Evolutionary conservation across 2,329 filamentous ascomycete genomes (phyloP), one percentile per base, ranked within the genome.

Genomic region (Pseudogymnoascus sp.): DNA sequence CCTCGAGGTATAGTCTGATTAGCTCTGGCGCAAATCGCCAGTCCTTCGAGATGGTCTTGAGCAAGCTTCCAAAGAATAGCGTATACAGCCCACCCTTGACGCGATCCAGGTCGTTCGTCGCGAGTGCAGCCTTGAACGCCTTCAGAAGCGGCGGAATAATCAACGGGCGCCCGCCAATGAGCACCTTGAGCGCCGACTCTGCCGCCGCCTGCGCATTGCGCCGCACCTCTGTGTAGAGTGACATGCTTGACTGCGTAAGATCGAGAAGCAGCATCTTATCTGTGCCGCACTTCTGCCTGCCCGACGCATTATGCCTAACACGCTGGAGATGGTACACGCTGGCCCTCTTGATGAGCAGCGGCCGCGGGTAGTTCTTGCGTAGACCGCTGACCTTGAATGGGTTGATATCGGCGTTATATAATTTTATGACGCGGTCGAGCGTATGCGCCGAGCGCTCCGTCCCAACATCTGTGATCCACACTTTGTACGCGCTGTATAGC

Each of bases 391-490:
- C 90, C 75, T 96, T 97, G 79, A 97, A 99, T 0, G 93, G 89
- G 22, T 90, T 86, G 63, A 92, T 88, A 69, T 99, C 94, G 5
- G 90, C 87, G 68, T 87, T 86, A 71, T 97, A 88, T 1, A 99
- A 82, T 60, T 92, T 85, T 4, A 89, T 85, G 12, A 97, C 87
- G 18, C 94, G 83, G 72, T 99, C 94, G 8, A 97, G 79, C 1
- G 95, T 90, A 72, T 97, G 94, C 0, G 94, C 93, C 16, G 93
- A 97, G 63, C 93, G 84, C 75, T 99, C 94, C 63, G 97, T 95
- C 16, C 95, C 94, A 39, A 99, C 92, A 70, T 99, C 94, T 1
- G 96, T 92, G 69, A 99, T 97, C 92, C 92, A 99, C 7, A 90
- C 94, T 43, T 91, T 83, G 73, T 97, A 99, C 1, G 93, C 90